A percentile compares a stretch with the other conserved stretches of the same genome.
Conservation (phyloP, 805 yeast species). For the Lachancea cidri region DNA sequence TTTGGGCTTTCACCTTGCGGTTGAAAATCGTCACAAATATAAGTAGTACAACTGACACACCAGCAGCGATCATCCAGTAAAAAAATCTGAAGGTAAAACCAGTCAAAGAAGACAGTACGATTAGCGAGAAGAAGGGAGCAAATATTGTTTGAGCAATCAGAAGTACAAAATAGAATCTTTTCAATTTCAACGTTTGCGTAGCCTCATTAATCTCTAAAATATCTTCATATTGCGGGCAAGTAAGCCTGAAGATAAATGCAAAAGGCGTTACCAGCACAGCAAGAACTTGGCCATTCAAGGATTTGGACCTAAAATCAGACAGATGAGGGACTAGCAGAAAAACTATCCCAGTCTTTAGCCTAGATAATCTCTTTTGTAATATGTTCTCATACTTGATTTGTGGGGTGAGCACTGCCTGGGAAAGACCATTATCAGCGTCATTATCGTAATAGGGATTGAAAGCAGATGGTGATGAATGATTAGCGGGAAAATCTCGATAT, state of each 20-base stretch:
- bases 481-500: neutral
- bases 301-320: slow-evolving; percentile 22
- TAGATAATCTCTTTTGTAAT: neutral
- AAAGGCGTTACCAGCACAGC: slow-evolving; percentile 34
- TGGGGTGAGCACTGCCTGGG: neutral
- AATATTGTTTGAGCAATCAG: slow-evolving; percentile 30
- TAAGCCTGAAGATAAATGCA: slow-evolving; percentile 30
- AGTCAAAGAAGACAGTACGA: slow-evolving; percentile 19
- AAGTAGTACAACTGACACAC: slow-evolving; percentile 10
- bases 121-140: slow-evolving; percentile 27
- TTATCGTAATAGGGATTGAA: slow-evolving; percentile 25
- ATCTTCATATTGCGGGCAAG: slow-evolving; percentile 34
- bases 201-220: slow-evolving; percentile 22
- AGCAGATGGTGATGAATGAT: slow-evolving; percentile 21
- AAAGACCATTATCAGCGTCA: slow-evolving; percentile 9
- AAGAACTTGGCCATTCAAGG: slow-evolving; percentile 23
- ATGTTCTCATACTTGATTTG: slow-evolving; percentile 3
- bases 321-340: slow-evolving; percentile 32
- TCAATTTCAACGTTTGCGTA: slow-evolving; percentile 16
- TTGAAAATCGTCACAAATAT: slow-evolving; percentile 12
- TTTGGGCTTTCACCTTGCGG: slow-evolving; percentile 13
- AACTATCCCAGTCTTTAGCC: slow-evolving; percentile 1
- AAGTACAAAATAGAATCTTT: slow-evolving; percentile 18
- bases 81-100: slow-evolving; percentile 8
- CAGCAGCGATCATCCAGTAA: slow-evolving; percentile 14